phyloP scores from a whole-genome alignment of 768 basidiomycete species.

The Tricholomella constricta region DNA sequence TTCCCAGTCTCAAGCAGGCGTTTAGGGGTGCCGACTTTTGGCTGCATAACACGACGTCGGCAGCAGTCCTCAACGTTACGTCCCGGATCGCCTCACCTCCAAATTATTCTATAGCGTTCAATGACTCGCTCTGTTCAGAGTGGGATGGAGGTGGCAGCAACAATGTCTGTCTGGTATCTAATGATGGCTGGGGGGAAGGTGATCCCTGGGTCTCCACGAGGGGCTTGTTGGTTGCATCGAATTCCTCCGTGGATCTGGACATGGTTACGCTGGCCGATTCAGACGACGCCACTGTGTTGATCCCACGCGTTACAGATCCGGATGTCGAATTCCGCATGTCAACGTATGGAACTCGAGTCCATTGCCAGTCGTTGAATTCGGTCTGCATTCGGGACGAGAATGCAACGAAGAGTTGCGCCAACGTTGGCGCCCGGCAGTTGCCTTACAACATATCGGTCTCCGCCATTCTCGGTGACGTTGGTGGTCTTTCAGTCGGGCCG shows the following conservation, averaged over 20 bases:
- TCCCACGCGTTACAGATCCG: not conserved
- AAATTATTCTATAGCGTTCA: not conserved
- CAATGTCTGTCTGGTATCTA: not conserved
- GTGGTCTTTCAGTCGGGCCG: not conserved
- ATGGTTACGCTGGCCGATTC: not conserved
- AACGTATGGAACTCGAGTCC: constrained; percentile 2
- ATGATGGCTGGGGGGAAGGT: not conserved
- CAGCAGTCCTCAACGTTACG: not conserved
- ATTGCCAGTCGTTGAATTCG: not conserved
- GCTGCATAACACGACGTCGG: constrained; percentile 1
- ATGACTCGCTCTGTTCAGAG: not conserved
- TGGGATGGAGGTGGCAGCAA: not conserved
- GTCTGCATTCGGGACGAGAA: not conserved
- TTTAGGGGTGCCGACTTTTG: constrained; percentile 1
- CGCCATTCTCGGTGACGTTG: not conserved
- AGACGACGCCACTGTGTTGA: not conserved
- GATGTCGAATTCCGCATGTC: constrained; percentile 1
- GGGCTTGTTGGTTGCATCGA: not conserved
- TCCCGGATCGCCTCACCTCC: not conserved
- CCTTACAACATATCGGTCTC: not conserved
- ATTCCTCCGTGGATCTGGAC: not conserved
- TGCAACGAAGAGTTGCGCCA: not conserved
- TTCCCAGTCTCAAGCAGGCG: not conserved
- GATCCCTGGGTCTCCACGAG: not conserved
- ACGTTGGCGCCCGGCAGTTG: not conserved